A percentile compares a stretch with the other conserved stretches of the same genome.
These are phyloP conservation scores for Ogataea trehalophila DNA, from an alignment of 805 yeast species.

Conservation along the genomic window DNA sequence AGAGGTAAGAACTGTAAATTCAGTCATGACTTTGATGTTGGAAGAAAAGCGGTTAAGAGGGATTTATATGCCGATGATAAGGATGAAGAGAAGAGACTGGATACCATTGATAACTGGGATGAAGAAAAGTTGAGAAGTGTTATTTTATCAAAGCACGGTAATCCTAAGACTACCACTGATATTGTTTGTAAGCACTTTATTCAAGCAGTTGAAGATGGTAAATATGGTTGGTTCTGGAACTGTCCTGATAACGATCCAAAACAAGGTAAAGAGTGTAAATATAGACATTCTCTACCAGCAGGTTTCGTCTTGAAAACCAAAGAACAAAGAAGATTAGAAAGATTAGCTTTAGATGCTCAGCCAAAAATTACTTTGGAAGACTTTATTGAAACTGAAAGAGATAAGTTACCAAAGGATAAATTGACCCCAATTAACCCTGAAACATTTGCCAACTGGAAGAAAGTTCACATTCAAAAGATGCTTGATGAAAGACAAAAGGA, in stretches of 20 bases:
- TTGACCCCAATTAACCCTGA: conserved; percentile 86
- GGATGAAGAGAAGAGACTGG: conserved; percentile 41
- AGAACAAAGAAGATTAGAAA: conserved; percentile 89
- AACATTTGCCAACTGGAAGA: conserved; percentile 79
- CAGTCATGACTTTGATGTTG: conserved; percentile 81
- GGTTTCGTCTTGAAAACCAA: conserved; percentile 96
- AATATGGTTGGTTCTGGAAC: conserved; percentile 98
- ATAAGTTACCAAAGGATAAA: conserved; percentile 64
- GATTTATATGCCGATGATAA: conserved; percentile 92
- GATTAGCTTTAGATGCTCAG: conserved; percentile 73
- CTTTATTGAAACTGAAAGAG: conserved; percentile 90
- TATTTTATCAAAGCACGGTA: conserved; percentile 88
- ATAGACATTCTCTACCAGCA: conserved; percentile 92
- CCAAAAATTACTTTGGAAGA: conserved; percentile 95
- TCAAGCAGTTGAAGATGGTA: conserved; percentile 95
- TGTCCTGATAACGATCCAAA: conserved; percentile 90
- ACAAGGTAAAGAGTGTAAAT: conserved; percentile 61
- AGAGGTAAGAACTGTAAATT: conserved; percentile 87
- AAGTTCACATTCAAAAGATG: conserved; percentile 56
- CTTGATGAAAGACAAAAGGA: conserved; percentile 40
- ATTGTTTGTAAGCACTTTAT: conserved; percentile 90
- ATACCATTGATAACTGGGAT: conserved; percentile 96
- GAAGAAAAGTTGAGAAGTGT: conserved; percentile 89
- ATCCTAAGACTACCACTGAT: conserved; percentile 89
- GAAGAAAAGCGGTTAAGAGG: conserved; percentile 83